Evolutionary conservation across 441 rosid genomes (phyloP), one percentile per base, ranked within the genome.

Genomic region (Euphorbia schlechtendalii): DNA sequence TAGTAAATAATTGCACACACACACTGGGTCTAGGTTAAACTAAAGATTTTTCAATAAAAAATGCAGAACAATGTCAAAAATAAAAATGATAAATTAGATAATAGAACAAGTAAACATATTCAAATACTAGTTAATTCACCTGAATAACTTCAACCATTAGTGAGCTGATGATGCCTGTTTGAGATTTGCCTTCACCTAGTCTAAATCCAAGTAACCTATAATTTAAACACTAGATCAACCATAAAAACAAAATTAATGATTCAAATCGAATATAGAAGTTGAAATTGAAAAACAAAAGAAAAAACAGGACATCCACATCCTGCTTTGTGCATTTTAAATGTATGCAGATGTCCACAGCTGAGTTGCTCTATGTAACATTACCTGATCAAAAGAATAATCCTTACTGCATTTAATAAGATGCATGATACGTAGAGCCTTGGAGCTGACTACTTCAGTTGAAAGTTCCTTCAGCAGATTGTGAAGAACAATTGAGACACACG

Each of bases 151-250:
- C 82, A 74, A 74, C 75, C 74, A 85, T 59, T 45, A 84, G 76
- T 40, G 79, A 71, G 74, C 74, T 73, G 59, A 78, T 68, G 67
- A 56, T 69, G 71, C 77, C 78, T 64, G 64, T 38, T 41, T 70
- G 73, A 61, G 74, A 75, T 64, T 67, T 71, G 67, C 74, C 73
- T 81, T 93, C 98, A 69, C 73, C 81, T 56, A 93, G 78, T 75
- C 82, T 81, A 65, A 74, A 84, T 68, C 98, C 98, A 81, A 93
- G 91, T 77, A 93, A 78, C 81, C 89, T 90, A 82, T 83, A 88
- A 79, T 90, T 90, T 74, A 86, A 79, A 66, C 73, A 76, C 96
- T 89, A 84, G 63, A 53, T 48, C 65, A 66, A 32, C 63, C 57
- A 73, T 67, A 56, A 54, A n/a, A 46, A 46, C 14, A 46, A 17